These are phyloP conservation scores for Amaranthus tricolor DNA, from an alignment of 179 eudicot genomes.

Conservation along the genomic window DNA sequence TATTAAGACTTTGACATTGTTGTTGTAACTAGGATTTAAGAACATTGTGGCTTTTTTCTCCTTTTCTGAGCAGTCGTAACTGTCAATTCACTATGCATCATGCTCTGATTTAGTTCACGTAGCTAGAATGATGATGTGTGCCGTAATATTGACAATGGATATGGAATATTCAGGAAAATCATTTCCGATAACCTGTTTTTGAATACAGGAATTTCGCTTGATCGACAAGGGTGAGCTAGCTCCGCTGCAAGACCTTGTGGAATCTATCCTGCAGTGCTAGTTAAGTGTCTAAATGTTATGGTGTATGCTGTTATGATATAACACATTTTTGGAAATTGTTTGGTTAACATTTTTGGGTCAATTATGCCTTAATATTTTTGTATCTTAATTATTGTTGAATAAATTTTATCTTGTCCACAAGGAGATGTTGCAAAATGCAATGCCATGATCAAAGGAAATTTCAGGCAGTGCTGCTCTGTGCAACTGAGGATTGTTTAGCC, in stretches of 20 bases:
- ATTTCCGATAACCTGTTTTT: neutral
- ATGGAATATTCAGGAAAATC: neutral
- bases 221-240: slow-evolving; percentile 93
- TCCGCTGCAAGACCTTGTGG: slow-evolving; percentile 88
- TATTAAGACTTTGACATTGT: too few species aligned
- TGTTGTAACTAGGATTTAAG: too few species aligned
- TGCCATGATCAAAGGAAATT: too few species aligned
- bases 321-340: slow-evolving; percentile 18
- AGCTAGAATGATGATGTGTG: neutral
- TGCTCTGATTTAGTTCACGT: too few species aligned
- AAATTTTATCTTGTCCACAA: slow-evolving; percentile 1
- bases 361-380: neutral
- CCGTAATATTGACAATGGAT: neutral
- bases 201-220: slow-evolving; percentile 73
- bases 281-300: slow-evolving; percentile 12
- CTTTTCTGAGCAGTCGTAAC: too few species aligned
- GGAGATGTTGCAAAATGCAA: neutral
- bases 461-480: too few species aligned
- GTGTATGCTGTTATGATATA: slow-evolving; percentile 9
- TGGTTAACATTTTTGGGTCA: slow-evolving; percentile 8
- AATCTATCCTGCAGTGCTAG: slow-evolving; percentile 52
- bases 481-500: neutral
- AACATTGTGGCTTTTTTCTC: too few species aligned
- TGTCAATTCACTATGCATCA: too few species aligned
- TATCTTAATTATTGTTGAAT: neutral